These are phyloP conservation scores for Tuber indicum DNA, from an alignment of 495 filamentous ascomycete genomes.

Conservation along the genomic window DNA sequence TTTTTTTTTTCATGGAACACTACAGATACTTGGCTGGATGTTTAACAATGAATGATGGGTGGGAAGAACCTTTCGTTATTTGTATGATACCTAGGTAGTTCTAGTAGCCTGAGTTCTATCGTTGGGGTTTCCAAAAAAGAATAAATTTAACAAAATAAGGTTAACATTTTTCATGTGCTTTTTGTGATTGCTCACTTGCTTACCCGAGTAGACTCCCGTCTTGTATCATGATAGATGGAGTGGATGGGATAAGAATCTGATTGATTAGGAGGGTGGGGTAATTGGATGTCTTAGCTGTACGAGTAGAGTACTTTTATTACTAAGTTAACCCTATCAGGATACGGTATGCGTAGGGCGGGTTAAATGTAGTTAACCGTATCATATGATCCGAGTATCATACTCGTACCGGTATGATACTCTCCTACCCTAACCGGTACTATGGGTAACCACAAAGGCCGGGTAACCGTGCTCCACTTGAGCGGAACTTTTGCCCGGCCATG, in stretches of 20 bases:
- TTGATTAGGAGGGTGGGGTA: neutral
- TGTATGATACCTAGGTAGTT: neutral
- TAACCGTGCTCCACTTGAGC: too few species aligned
- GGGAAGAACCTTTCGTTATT: conserved; percentile 2
- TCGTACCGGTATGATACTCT: too few species aligned
- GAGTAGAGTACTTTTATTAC: neutral
- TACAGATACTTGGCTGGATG: neutral
- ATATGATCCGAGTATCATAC: too few species aligned
- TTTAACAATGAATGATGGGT: conserved; percentile 11
- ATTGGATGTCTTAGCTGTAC: neutral
- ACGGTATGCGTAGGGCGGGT: too few species aligned
- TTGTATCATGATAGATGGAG: neutral
- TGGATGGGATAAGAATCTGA: neutral
- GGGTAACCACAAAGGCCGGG: too few species aligned
- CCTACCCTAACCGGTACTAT: too few species aligned
- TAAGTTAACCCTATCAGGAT: too few species aligned
- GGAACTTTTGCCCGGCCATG: too few species aligned
- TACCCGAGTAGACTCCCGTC: neutral
- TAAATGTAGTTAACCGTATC: too few species aligned
- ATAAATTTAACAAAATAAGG: neutral
- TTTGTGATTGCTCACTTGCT: neutral
- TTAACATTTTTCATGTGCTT: neutral
- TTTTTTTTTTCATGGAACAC: neutral
- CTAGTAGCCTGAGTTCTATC: neutral
- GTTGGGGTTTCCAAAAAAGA: neutral